Evolutionary conservation across 1,284 basidiomycete genomes (phyloP).

Genomic region (Porogramme epimiltina): DNA sequence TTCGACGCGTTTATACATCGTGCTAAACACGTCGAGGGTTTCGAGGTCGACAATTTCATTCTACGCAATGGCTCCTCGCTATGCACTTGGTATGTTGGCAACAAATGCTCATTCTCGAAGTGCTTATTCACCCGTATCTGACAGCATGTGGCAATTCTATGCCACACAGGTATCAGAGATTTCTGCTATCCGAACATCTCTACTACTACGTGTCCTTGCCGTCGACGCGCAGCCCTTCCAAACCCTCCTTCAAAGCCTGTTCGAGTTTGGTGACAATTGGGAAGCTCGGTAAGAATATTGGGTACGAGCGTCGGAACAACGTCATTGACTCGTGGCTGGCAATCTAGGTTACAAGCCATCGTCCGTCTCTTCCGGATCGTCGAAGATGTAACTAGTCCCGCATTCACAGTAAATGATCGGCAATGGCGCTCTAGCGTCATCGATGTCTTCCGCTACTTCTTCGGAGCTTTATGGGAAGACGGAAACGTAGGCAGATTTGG

Average conservation of each 20-base stretch:
- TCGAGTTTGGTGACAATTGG: slow-evolving; percentile 43
- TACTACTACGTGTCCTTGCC: slow-evolving; percentile 60
- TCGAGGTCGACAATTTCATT: slow-evolving; percentile 73
- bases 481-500: slow-evolving; percentile 42
- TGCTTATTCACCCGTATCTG: neutral
- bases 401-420: slow-evolving; percentile 59
- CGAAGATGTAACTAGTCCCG: slow-evolving; percentile 61
- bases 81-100: slow-evolving; percentile 50
- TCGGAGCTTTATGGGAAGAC: slow-evolving; percentile 66
- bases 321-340: no score
- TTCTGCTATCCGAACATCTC: slow-evolving; percentile 49
- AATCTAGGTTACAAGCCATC: slow-evolving; percentile 38
- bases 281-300: slow-evolving; percentile 58
- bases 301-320: no score
- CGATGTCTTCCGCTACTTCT: slow-evolving; percentile 60
- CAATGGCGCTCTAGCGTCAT: slow-evolving; percentile 66
- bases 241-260: slow-evolving; percentile 42
- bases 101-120: neutral
- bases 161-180: slow-evolving; percentile 55
- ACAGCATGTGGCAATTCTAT: slow-evolving; percentile 69
- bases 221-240: slow-evolving; percentile 66
- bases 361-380: slow-evolving; percentile 63
- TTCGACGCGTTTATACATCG: slow-evolving; percentile 59
- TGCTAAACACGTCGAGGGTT: slow-evolving; percentile 56
- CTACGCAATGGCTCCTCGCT: slow-evolving; percentile 59